Evolutionary conservation across 108 stramenopile species (phyloP), one percentile per base, ranked within the genome.

Genomic region (Cyclotella sp.): DNA sequence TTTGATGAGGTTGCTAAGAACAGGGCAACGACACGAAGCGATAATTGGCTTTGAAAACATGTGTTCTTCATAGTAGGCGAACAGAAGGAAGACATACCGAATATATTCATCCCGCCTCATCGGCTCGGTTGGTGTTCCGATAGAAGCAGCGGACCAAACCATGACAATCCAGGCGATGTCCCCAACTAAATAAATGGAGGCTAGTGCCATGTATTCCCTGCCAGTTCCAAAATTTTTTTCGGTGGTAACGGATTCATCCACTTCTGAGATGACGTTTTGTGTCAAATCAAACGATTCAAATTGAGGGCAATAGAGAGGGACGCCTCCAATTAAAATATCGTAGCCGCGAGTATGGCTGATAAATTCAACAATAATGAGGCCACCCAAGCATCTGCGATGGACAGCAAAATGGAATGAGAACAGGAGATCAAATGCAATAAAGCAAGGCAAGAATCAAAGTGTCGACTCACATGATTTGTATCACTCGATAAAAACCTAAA

Each of bases 401-500:
- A n/a, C n/a, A 29, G 59, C 14, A 60, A 29, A 28, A n/a, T 54
- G 53, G 53, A 12, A n/a, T 29, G 9, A 10, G 26, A 8, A 30
- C 22, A 16, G 34, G n/a, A 57, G n/a, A 24, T 62, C 14, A 9
- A 53, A 30, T 40, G 30, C 0, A 30, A 14, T 15, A n/a, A 39
- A 34, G n/a, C n/a, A 3, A 27, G 10, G 22, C 16, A 16, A 62
- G 44, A 8, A 66, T 9, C 40, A 43, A 19, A 12, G 43, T 21
- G 6, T 51, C 13, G 60, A 77, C 70, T 64, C 39, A 71, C 66
- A 53, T 46, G 13, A 63, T 40, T 51, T 78, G 66, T 54, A 78
- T 55, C 13, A 64, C 8, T 12, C 77, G 69, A 62, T 72, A 55
- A 24, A 61, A 0, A 3, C 63, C 63, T 11, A 47, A 16, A 0